A percentile compares a stretch with the other conserved stretches of the same genome.
phyloP scores from a whole-genome alignment of 2,329 filamentous ascomycete genomes.

The Diplodia intermedia region DNA sequence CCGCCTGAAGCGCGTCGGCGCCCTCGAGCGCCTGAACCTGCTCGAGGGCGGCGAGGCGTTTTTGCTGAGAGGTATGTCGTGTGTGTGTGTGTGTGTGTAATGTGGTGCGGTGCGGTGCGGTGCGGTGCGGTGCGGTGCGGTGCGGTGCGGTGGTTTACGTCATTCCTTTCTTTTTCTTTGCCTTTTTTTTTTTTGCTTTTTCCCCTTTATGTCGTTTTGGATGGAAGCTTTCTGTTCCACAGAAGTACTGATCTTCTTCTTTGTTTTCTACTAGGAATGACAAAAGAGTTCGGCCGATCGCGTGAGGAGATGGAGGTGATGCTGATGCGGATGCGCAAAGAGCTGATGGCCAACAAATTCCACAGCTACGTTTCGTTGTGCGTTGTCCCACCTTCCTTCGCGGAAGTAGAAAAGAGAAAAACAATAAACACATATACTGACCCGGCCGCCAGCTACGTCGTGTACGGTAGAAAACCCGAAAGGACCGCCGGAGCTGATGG shows the following conservation, averaged over 20 bases:
- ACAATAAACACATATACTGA: neutral
- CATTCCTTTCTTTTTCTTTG: no score
- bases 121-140: no score
- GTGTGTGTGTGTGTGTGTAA: no score
- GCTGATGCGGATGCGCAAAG: constrained; percentile 26
- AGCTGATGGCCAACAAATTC: constrained; percentile 29
- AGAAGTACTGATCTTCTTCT: neutral
- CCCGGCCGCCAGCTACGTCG: neutral
- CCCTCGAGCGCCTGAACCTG: constrained; percentile 26
- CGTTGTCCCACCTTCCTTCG: neutral
- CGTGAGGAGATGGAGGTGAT: constrained; percentile 28
- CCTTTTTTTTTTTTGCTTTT: neutral
- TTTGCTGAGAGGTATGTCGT: constrained; percentile 14
- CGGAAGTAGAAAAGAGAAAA: neutral
- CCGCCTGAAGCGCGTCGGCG: constrained; percentile 21
- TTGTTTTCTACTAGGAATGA: neutral
- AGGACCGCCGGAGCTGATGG: neutral
- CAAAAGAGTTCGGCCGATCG: constrained; percentile 23
- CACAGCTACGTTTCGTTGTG: constrained; percentile 30
- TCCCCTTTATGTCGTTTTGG: neutral
- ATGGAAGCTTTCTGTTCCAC: neutral
- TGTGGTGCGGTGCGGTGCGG: no score
- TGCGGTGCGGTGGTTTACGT: no score
- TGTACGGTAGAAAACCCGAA: constrained; percentile 2
- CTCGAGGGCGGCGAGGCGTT: constrained; percentile 26